phyloP scores from a whole-genome alignment of 2,329 filamentous ascomycete species.

The Penicillium aurantiogriseum region DNA sequence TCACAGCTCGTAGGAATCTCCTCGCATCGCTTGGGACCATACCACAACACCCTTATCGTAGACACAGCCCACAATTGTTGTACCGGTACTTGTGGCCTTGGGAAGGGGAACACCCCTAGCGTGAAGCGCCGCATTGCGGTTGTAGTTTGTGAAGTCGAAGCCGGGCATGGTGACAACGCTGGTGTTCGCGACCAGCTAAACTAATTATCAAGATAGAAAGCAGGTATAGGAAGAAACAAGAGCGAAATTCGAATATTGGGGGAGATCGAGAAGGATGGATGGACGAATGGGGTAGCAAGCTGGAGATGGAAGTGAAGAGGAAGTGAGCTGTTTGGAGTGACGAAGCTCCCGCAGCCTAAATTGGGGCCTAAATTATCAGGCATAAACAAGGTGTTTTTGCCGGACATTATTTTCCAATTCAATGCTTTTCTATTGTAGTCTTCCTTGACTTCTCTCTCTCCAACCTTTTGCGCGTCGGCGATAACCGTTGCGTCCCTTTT shows the following conservation, averaged over 20 bases:
- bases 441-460: conserved; percentile 8
- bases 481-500: conserved; percentile 6
- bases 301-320: conserved; percentile 27
- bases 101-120: conserved; percentile 90
- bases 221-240: not conserved
- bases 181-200: conserved; percentile 13
- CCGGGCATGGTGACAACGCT: conserved; percentile 70
- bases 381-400: conserved; percentile 25
- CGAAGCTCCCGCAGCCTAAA: conserved; percentile 44
- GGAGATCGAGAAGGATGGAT: conserved; percentile 19
- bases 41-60: conserved; percentile 95
- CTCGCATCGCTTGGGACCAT: conserved; percentile 37
- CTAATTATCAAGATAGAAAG: not conserved
- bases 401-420: conserved; percentile 21
- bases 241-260: not conserved
- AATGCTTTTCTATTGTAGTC: conserved; percentile 18
- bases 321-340: conserved; percentile 40
- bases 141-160: conserved; percentile 99
- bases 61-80: conserved; percentile 96
- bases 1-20: not conserved
- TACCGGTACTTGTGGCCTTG: conserved; percentile 97
- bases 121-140: conserved; percentile 95
- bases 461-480: conserved; percentile 13
- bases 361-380: conserved; percentile 26
- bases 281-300: conserved; percentile 29